phyloP scores from a whole-genome alignment of 2,329 filamentous ascomycete genomes.

The Apiospora phragmitis region DNA sequence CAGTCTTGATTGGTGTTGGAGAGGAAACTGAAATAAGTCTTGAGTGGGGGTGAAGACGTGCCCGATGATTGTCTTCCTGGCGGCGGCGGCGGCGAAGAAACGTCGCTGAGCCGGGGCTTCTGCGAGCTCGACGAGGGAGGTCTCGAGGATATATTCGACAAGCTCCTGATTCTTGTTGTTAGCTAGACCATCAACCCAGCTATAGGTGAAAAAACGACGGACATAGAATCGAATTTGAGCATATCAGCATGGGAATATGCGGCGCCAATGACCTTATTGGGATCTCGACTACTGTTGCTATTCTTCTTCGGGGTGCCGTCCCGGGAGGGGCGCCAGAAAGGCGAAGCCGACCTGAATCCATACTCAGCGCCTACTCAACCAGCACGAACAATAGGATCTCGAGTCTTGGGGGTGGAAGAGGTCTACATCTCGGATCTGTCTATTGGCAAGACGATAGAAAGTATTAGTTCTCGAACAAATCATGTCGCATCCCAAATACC shows the following conservation, averaged over 20 bases:
- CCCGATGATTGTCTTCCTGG: conserved; percentile 46
- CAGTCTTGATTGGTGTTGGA: conserved; percentile 82
- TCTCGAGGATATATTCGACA: conserved; percentile 61
- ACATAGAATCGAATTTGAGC: conserved; percentile 83
- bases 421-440: conserved; percentile 61
- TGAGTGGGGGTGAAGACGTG: conserved; percentile 63
- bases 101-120: conserved; percentile 54
- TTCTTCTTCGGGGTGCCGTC: conserved; percentile 55
- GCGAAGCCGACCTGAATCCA: conserved; percentile 69
- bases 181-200: not conserved
- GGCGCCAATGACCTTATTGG: conserved; percentile 82
- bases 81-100: conserved; percentile 52
- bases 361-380: conserved; percentile 26
- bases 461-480: conserved; percentile 19
- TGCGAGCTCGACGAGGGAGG: conserved; percentile 63
- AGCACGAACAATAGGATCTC: not conserved
- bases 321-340: conserved; percentile 77
- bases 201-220: conserved; percentile 35
- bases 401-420: conserved; percentile 14
- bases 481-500: not conserved
- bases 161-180: conserved; percentile 45
- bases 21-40: conserved; percentile 78
- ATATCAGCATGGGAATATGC: conserved; percentile 97
- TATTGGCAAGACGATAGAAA: conserved; percentile 29
- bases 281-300: conserved; percentile 55